Conservation (phyloP, 202 grass and related monocot genomes). For the Zoysia matrella region DNA sequence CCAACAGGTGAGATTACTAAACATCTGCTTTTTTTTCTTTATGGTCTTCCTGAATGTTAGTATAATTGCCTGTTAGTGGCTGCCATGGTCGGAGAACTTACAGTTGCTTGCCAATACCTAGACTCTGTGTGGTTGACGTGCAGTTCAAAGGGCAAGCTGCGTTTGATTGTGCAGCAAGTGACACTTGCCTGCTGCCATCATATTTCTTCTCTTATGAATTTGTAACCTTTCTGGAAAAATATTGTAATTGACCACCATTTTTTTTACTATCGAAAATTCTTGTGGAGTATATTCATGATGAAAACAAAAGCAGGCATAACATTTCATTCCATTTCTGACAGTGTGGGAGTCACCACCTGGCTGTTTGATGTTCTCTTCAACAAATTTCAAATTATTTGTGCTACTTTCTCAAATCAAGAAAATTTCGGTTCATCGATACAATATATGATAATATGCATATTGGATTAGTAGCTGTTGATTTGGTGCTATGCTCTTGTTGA, state of each 20-base stretch:
- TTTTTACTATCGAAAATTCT: background rate
- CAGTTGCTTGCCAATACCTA: too few species aligned
- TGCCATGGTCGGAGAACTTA: background rate
- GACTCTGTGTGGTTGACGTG: background rate
- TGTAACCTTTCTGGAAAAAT: too few species aligned
- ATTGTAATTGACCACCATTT: too few species aligned
- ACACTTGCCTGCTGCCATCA: too few species aligned
- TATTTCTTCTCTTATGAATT: too few species aligned
- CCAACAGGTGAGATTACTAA: conserved; percentile 58
- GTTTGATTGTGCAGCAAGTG: too few species aligned
- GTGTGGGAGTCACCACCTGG: conserved; percentile 90
- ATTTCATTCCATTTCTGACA: background rate
- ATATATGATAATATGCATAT: background rate
- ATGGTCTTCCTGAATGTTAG: background rate
- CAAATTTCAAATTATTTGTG: conserved; percentile 86
- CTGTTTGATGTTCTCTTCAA: conserved; percentile 96
- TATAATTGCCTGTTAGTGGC: background rate
- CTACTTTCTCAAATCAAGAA: conserved; percentile 74
- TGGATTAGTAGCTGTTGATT: background rate
- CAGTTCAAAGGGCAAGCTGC: too few species aligned
- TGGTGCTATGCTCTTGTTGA: background rate
- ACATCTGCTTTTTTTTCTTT: too few species aligned
- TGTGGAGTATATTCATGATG: background rate
- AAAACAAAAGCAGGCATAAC: background rate
- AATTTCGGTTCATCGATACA: conserved; percentile 7